A percentile compares a stretch with the other conserved stretches of the same genome.
These are phyloP conservation scores for Aspergillus pseudotamarii DNA, from an alignment of 2,329 filamentous ascomycete species.

Conservation along the genomic window DNA sequence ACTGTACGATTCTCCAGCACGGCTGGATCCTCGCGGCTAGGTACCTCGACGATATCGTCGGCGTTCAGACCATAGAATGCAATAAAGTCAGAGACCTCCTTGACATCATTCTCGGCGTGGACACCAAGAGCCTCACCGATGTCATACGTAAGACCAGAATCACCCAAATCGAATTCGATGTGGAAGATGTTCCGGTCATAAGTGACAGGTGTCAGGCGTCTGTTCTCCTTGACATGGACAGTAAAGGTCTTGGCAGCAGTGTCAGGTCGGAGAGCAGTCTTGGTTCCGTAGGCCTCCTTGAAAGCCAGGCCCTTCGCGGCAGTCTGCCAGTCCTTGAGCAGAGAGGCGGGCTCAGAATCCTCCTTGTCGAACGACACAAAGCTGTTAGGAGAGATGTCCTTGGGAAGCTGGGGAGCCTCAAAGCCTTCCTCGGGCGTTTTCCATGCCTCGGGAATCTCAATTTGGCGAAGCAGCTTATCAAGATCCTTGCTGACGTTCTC, in stretches of 20 bases:
- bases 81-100: conserved; percentile 82
- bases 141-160: conserved; percentile 90
- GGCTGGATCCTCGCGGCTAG: conserved; percentile 74
- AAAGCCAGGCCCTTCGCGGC: conserved; percentile 87
- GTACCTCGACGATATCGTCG: conserved; percentile 86
- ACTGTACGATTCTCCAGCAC: conserved; percentile 86
- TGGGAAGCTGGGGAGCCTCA: conserved; percentile 53
- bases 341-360: conserved; percentile 67
- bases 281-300: conserved; percentile 88
- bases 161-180: conserved; percentile 94
- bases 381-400: conserved; percentile 74
- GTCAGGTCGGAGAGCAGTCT: conserved; percentile 77
- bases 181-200: conserved; percentile 99
- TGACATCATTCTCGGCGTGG: conserved; percentile 87
- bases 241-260: conserved; percentile 82
- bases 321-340: conserved; percentile 76
- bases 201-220: conserved; percentile 79
- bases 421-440: conserved; percentile 61
- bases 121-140: conserved; percentile 97
- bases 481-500: conserved; percentile 65
- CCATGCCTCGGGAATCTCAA: conserved; percentile 82
- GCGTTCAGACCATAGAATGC: conserved; percentile 82
- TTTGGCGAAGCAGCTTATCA: conserved; percentile 68
- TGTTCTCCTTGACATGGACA: conserved; percentile 92
- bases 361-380: conserved; percentile 79